Conservation (phyloP, 345 rosid species). For the Rhodomyrtus tomentosa region DNA sequence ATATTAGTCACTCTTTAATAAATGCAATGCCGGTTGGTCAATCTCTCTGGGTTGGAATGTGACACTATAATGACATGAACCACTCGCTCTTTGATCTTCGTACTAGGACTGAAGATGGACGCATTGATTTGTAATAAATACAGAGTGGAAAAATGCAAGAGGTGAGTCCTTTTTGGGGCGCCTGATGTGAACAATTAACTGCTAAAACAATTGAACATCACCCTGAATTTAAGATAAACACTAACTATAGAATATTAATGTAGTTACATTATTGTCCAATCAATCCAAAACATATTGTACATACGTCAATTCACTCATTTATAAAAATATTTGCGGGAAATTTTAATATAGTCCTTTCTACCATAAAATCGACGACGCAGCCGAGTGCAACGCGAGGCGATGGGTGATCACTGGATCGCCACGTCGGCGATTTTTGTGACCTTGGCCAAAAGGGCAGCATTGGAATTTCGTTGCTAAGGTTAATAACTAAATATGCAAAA, state of each 20-base stretch:
- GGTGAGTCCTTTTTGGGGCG: background rate
- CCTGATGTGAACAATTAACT: background rate
- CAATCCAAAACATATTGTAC: background rate
- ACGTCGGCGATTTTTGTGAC: background rate
- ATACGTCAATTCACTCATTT: background rate
- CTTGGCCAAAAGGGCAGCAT: background rate
- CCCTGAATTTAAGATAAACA: background rate
- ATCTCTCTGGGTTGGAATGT: background rate
- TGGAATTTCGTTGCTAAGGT: accelerated
- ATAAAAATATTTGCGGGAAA: too few relatives aligned
- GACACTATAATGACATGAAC: background rate
- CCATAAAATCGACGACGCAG: accelerated
- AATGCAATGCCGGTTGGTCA: background rate
- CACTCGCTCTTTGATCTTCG: background rate
- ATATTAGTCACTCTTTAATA: background rate
- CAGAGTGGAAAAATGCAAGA: background rate
- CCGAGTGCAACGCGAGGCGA: accelerated
- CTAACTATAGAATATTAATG: background rate
- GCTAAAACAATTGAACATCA: background rate
- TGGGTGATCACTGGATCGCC: accelerated
- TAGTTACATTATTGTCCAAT: background rate
- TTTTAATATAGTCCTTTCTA: too few relatives aligned
- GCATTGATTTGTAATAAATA: background rate
- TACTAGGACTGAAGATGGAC: background rate
- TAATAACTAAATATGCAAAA: background rate